phyloP scores from a whole-genome alignment of 1,284 basidiomycete genomes.

The Sphaerobolus stellatus region DNA sequence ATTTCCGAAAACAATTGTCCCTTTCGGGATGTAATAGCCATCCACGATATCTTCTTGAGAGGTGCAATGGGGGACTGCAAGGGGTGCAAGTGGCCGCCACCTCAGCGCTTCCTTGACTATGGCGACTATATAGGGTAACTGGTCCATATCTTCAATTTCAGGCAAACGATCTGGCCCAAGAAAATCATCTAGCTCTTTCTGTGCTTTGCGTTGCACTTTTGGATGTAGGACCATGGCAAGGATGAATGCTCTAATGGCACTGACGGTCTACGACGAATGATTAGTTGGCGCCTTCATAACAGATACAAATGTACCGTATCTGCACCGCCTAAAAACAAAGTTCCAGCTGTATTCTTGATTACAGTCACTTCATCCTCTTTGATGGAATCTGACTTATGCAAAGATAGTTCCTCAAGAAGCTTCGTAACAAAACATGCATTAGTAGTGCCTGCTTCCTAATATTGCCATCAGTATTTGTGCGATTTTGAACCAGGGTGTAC shows the following conservation, averaged over 20 bases:
- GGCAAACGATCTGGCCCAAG: slow-evolving; percentile 42
- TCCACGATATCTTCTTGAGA: not conserved
- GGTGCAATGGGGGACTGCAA: not conserved
- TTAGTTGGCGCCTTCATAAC: not conserved
- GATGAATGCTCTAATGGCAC: slow-evolving; percentile 15
- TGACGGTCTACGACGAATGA: not conserved
- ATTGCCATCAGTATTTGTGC: too few species aligned
- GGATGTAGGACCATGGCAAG: slow-evolving; percentile 45
- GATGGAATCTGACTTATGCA: not conserved
- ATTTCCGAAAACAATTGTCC: not conserved
- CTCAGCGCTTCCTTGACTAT: slow-evolving; percentile 44
- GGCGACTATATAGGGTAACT: slow-evolving; percentile 48
- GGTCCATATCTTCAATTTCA: slow-evolving; percentile 40
- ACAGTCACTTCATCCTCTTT: not conserved
- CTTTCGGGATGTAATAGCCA: not conserved
- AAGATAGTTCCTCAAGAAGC: not conserved
- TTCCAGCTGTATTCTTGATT: not conserved
- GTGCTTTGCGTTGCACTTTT: slow-evolving; percentile 41
- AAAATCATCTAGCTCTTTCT: slow-evolving; percentile 45
- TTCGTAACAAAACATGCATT: not conserved
- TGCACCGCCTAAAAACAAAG: slow-evolving; percentile 8
- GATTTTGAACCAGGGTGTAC: not conserved
- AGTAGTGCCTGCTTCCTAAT: not conserved
- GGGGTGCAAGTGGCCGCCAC: slow-evolving; percentile 13
- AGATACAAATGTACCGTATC: slow-evolving; percentile 12